Base-by-base conservation (phyloP, 2,329 filamentous ascomycete species). In the Apiospora sp. region DNA sequence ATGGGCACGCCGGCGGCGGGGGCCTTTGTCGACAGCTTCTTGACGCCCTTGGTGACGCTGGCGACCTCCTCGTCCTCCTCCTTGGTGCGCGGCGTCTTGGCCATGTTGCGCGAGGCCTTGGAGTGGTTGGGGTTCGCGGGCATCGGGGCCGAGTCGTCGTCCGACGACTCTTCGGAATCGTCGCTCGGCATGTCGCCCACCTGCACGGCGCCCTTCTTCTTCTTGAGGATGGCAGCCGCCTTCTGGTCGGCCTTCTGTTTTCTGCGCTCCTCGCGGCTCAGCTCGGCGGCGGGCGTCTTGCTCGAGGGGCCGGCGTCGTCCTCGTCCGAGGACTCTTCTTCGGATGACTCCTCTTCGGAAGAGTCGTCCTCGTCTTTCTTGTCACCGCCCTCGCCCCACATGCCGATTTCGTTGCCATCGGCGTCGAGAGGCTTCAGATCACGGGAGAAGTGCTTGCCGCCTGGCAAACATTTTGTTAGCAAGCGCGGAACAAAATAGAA, bases 401-500 rank as follows among this genome's bases (percentile, higher is more conserved):
- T 96, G 87, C 93, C 92, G 75, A 96, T 87, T 77, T 94, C 91
- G 80, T 96, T 96, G 78, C 96, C 96, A 80, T 98, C 94, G 77
- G 92, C 92, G 80, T 98, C 95, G 79, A 96, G 86, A 27, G 95
- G 95, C 82, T 94, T 92, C 67, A 98, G 91, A 82, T 98, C 92
- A 76, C 94, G 93, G 77, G 95, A 98, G 86, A 97, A 99, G 81
- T 97, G 92, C 85, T 98, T 98, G 80, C 96, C 96, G 75, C 95
- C 95, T 98, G 76, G 34, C 41, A 34, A 61, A 41, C 24, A 34
- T 64, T 30, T 61, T 8, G 34, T 64, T 41, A 41, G 51, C 44
- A 51, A 51, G 24, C 16, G 19, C 19, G 22, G 4, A 49, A 49
- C 19, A 22, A 49, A 10, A 3, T n/a, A n/a, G 19, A 7, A 48